phyloP scores from a whole-genome alignment of 2,329 filamentous ascomycete species.

The Diaporthe citrichinensis region DNA sequence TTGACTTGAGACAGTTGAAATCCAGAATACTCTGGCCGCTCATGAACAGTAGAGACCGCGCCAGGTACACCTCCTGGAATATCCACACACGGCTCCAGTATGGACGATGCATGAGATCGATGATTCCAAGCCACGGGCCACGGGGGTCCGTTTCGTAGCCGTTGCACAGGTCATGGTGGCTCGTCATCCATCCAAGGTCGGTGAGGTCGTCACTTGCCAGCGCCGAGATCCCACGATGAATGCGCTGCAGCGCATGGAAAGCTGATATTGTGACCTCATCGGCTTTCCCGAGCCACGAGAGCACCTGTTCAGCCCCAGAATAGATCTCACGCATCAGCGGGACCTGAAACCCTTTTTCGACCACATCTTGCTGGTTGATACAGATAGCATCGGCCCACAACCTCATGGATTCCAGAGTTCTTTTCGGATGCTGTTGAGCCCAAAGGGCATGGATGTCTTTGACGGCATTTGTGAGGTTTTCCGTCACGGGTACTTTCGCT shows the following conservation, averaged over 20 bases:
- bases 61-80: neutral
- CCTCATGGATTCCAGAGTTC: neutral
- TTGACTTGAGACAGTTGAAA: neutral
- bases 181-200: neutral
- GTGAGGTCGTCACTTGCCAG: neutral
- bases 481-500: neutral
- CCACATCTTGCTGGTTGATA: neutral
- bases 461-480: constrained; percentile 1
- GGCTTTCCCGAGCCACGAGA: neutral
- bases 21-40: neutral
- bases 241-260: neutral
- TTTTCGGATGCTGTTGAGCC: neutral
- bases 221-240: neutral
- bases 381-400: neutral
- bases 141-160: neutral
- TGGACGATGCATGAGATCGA: neutral
- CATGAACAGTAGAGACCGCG: neutral
- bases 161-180: neutral
- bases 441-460: neutral
- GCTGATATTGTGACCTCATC: neutral
- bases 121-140: neutral
- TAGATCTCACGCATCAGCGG: neutral
- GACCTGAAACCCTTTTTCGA: neutral
- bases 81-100: neutral
- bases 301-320: neutral